Conservation (phyloP, 805 yeast genomes). For the Pichia gijzeniarum region DNA sequence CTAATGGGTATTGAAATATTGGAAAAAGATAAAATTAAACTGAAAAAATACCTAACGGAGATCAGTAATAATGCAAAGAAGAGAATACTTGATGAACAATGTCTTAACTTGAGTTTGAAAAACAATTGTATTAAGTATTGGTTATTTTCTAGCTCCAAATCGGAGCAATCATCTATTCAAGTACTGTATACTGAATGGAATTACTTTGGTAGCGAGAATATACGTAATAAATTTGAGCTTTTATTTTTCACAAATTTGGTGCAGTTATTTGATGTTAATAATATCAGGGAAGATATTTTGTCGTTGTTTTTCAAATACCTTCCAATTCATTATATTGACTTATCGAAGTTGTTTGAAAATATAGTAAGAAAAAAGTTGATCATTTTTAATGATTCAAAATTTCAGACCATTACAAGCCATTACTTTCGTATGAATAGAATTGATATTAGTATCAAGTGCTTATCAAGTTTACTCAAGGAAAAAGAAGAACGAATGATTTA, state of each 20-base stretch:
- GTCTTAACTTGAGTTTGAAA: neutral
- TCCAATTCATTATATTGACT: slow-evolving; percentile 1
- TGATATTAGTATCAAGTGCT: slow-evolving; percentile 4
- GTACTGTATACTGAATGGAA: slow-evolving; percentile 27
- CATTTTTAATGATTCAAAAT: neutral
- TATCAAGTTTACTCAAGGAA: slow-evolving; percentile 4
- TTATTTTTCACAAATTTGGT: slow-evolving; percentile 16
- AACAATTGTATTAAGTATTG: slow-evolving; percentile 7
- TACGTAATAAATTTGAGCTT: slow-evolving; percentile 19
- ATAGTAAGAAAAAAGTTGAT: neutral
- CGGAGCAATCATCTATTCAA: slow-evolving; percentile 9
- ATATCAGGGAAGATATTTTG: slow-evolving; percentile 2
- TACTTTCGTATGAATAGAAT: slow-evolving; percentile 1
- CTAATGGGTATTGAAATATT: slow-evolving; percentile 3
- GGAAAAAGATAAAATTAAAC: slow-evolving; percentile 4
- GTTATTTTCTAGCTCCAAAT: slow-evolving; percentile 6
- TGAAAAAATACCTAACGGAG: slow-evolving; percentile 8
- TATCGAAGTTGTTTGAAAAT: neutral
- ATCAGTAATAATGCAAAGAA: neutral
- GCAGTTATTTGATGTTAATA: slow-evolving; percentile 1
- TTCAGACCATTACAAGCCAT: neutral
- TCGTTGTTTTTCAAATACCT: slow-evolving; percentile 11
- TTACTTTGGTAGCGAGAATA: slow-evolving; percentile 20
- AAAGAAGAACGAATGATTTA: neutral
- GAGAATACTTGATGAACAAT: slow-evolving; percentile 1